phyloP scores from a whole-genome alignment of 2,329 filamentous ascomycete species.

The Onygenales sp. region DNA sequence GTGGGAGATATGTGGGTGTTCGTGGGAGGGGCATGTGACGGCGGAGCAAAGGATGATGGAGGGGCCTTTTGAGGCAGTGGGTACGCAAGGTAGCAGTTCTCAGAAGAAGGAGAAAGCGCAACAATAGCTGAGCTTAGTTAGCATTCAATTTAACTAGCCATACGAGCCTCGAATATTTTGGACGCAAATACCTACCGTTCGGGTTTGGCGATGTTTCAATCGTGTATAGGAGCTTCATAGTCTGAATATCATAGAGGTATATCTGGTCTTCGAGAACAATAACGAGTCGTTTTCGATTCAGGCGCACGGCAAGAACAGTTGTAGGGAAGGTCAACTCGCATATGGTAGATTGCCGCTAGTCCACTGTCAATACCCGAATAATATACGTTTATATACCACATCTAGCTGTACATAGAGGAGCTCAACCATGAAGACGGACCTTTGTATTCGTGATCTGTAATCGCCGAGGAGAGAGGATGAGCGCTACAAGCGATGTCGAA shows the following conservation, averaged over 20 bases:
- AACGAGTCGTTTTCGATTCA: conserved; percentile 89
- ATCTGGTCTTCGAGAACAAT: conserved; percentile 94
- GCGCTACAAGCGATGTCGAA: conserved; percentile 88
- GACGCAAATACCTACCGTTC: conserved; percentile 41
- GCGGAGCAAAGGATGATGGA: conserved; percentile 45
- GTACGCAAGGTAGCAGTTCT: conserved; percentile 92
- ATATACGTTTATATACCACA: not conserved
- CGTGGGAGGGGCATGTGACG: conserved; percentile 74
- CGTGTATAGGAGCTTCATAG: conserved; percentile 89
- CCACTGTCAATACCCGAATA: not conserved
- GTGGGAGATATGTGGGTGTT: conserved; percentile 73
- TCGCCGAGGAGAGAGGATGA: conserved; percentile 83
- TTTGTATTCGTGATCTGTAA: conserved; percentile 97
- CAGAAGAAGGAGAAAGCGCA: conserved; percentile 84
- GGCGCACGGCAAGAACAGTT: conserved; percentile 83
- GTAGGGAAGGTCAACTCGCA: conserved; percentile 98
- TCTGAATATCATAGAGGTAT: conserved; percentile 97
- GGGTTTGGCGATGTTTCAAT: conserved; percentile 93
- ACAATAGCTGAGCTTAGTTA: conserved; percentile 57
- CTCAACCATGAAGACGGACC: conserved; percentile 41
- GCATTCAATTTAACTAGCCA: not conserved
- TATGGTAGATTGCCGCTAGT: conserved; percentile 67
- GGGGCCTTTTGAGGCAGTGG: conserved; percentile 63
- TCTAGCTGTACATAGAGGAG: not conserved
- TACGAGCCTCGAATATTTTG: not conserved